Conservation (phyloP, 352 stramenopile genomes). For the Aphanomyces euteiches region DNA sequence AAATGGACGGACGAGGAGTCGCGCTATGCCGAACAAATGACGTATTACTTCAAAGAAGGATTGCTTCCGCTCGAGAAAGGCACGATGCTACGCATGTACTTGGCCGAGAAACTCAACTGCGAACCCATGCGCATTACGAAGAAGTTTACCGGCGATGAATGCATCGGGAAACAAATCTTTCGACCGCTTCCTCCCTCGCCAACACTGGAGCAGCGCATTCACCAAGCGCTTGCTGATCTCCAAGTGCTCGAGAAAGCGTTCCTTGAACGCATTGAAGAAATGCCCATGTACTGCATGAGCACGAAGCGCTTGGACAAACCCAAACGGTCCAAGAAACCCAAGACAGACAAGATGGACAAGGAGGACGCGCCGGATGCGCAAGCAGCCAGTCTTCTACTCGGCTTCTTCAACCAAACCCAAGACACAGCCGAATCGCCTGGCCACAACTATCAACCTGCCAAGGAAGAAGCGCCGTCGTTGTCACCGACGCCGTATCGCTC, state of each 20-base stretch:
- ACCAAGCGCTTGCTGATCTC: slow-evolving; percentile 70
- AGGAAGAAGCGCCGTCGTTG: slow-evolving; percentile 1
- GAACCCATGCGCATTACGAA: slow-evolving; percentile 92
- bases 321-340: slow-evolving; percentile 6
- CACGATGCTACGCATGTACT: slow-evolving; percentile 86
- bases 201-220: slow-evolving; percentile 57
- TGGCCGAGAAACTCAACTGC: slow-evolving; percentile 91
- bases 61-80: slow-evolving; percentile 76
- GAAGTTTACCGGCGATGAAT: slow-evolving; percentile 88
- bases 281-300: slow-evolving; percentile 32
- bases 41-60: slow-evolving; percentile 82
- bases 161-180: slow-evolving; percentile 88
- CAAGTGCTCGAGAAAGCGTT: slow-evolving; percentile 69
- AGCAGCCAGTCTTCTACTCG: slow-evolving; percentile 21
- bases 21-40: slow-evolving; percentile 65
- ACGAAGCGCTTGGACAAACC: slow-evolving; percentile 13
- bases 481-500: background rate
- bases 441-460: too few relatives aligned
- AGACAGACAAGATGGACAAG: slow-evolving; percentile 6
- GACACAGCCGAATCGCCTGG: background rate
- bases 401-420: slow-evolving; percentile 24
- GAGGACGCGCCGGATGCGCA: background rate
- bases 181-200: slow-evolving; percentile 66
- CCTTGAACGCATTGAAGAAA: slow-evolving; percentile 73
- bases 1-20: slow-evolving; percentile 86